phyloP scores from a whole-genome alignment of 2,329 filamentous ascomycete species.

The Didymella arachidicola region DNA sequence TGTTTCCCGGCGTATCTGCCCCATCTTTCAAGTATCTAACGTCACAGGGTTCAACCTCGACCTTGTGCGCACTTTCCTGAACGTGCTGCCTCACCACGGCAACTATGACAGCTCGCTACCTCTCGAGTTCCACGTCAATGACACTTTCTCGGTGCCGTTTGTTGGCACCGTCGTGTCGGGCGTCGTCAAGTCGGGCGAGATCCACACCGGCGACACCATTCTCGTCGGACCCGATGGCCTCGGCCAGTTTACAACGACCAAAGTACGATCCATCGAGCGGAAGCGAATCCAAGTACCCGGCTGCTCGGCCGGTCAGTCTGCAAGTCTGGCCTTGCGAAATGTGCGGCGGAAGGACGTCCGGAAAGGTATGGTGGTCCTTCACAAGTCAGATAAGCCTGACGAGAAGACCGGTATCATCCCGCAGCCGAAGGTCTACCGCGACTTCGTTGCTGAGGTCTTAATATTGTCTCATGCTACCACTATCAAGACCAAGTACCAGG shows the following conservation, averaged over 20 bases:
- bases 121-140: constrained; percentile 95
- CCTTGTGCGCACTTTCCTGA: constrained; percentile 89
- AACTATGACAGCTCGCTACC: constrained; percentile 85
- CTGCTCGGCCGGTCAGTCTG: constrained; percentile 89
- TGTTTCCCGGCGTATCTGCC: constrained; percentile 92
- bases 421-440: constrained; percentile 61
- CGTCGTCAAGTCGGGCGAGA: constrained; percentile 81
- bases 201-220: constrained; percentile 89
- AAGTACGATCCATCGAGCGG: constrained; percentile 89
- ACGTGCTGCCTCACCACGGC: constrained; percentile 92
- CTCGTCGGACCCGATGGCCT: constrained; percentile 89
- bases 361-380: constrained; percentile 97
- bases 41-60: constrained; percentile 93
- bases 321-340: constrained; percentile 87
- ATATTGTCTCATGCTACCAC: constrained; percentile 96
- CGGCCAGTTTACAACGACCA: constrained; percentile 87
- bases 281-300: constrained; percentile 90
- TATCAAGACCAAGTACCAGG: constrained; percentile 96
- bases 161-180: constrained; percentile 96
- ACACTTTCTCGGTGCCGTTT: constrained; percentile 97
- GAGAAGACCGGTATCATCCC: constrained; percentile 44
- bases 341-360: constrained; percentile 89
- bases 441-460: constrained; percentile 75
- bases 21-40: constrained; percentile 97
- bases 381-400: constrained; percentile 75